Evolutionary conservation across 75 land plant genomes (phyloP), one percentile per base, ranked within the genome.

Genomic region (Selaginella moellendorffii): DNA sequence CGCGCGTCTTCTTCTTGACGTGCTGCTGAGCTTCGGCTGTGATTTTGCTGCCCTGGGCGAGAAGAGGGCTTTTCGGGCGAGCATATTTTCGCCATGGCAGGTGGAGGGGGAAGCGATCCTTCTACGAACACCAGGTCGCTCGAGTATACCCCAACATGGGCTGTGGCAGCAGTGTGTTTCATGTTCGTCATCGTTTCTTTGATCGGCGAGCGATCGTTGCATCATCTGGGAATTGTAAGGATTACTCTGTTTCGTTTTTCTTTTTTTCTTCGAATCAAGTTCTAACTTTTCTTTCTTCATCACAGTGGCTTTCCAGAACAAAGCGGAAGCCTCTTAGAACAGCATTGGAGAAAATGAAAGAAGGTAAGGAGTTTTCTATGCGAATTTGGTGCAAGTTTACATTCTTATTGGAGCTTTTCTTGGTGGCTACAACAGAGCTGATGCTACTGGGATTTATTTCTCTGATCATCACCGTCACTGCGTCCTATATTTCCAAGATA

Each of bases 291-390:
- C 14, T 36, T 36, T 36, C 46, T 36, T 5, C 14, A 10, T 66
- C 21, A 30, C 42, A 68, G 70, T 68, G 0, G 66, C 69, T 68
- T n/a, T 27, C 31, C 0, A 76, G 62, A 54, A 66, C 62, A 22
- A 70, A 72, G 69, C 68, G 63, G 74, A 76, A 59, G 26, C 63
- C 82, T 54, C 77, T 82, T 27, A 53, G 52, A 53, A 54, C 62
- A 52, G 82, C 82, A 54, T 67, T 82, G 5, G 60, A 76, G 69
- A 79, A 76, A 24, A 71, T 82, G 29, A 79, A 79, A 71, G 72
- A 78, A 54, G 85, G 85, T 82, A 63, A 36, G 66, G 63, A 58
- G 46, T 36, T 36, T 14, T 5, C 14, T 36, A 36, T 36, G 46
- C 46, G 46, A 5, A 36, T 36, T 36, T 5, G n/a, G n/a, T n/a